phyloP scores from a whole-genome alignment of 257 asterid species.

The Thymus mandschuricus region DNA sequence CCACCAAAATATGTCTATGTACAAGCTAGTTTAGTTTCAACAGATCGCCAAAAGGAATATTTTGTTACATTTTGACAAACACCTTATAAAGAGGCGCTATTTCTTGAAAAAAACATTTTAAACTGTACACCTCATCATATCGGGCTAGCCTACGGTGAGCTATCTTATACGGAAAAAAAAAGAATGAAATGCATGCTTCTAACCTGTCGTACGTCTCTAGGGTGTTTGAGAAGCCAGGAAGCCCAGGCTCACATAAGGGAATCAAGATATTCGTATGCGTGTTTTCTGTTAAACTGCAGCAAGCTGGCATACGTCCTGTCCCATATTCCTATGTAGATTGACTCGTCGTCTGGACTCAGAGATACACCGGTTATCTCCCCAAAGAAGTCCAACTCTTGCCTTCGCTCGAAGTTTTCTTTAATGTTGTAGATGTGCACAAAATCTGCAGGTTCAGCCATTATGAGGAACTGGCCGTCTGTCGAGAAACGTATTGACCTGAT shows the following conservation, averaged over 20 bases:
- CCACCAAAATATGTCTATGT: neutral
- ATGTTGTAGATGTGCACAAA: slow-evolving; percentile 67
- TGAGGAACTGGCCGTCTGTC: slow-evolving; percentile 62
- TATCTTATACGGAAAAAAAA: neutral
- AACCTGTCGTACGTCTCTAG: neutral
- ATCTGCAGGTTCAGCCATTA: slow-evolving; percentile 76
- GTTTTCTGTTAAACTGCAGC: slow-evolving; percentile 62
- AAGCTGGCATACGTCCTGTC: slow-evolving; percentile 77
- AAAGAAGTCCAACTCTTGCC: slow-evolving; percentile 74
- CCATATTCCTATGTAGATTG: slow-evolving; percentile 69
- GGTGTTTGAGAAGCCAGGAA: neutral
- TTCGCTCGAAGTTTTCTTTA: slow-evolving; percentile 44
- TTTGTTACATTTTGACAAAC: neutral
- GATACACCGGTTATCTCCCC: slow-evolving; percentile 79
- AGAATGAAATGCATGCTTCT: neutral
- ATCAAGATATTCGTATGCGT: slow-evolving; percentile 53
- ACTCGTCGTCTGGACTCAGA: slow-evolving; percentile 72
- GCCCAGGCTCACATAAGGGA: slow-evolving; percentile 37
- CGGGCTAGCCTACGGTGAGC: neutral
- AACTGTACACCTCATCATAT: slow-evolving; percentile 11
- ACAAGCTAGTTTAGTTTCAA: neutral
- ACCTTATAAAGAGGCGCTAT: slow-evolving; percentile 4
- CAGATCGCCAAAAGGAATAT: neutral
- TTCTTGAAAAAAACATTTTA: slow-evolving; percentile 3
- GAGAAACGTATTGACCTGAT: slow-evolving; percentile 72